Conservation (phyloP, 768 basidiomycete genomes). For the Amanita phalloides region DNA sequence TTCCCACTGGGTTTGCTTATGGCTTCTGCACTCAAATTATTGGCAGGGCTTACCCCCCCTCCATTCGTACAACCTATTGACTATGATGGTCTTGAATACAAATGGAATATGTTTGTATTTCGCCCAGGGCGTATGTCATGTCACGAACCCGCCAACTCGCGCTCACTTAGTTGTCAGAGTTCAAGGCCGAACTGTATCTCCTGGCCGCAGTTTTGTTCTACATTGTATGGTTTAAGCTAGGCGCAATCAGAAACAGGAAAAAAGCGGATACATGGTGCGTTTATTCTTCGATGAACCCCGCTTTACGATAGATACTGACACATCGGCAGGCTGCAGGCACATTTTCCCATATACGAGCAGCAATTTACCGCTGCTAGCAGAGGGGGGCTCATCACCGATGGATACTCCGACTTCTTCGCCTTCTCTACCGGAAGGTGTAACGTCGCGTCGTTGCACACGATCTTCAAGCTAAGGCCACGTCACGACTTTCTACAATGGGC, state of each 20-base stretch:
- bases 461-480: conserved; percentile 68
- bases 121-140: conserved; percentile 58
- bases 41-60: conserved; percentile 42
- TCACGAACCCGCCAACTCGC: background rate
- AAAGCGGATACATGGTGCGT: conserved; percentile 62
- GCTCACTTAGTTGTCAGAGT: conserved; percentile 26
- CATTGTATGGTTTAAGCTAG: conserved; percentile 44
- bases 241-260: conserved; percentile 45
- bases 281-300: conserved; percentile 6
- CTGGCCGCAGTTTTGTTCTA: conserved; percentile 46
- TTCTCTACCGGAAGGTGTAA: conserved; percentile 84
- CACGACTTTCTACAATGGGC: conserved; percentile 69
- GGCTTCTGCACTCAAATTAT: conserved; percentile 22
- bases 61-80: conserved; percentile 40
- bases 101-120: conserved; percentile 70
- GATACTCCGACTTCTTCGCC: conserved; percentile 69
- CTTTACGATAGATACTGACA: conserved; percentile 9
- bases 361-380: conserved; percentile 71
- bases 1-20: conserved; percentile 6
- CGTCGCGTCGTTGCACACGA: conserved; percentile 67
- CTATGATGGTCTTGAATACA: conserved; percentile 68
- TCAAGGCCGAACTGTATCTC: conserved; percentile 55
- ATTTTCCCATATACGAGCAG: conserved; percentile 43
- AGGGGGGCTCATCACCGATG: conserved; percentile 50
- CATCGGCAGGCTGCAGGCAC: conserved; percentile 43